A percentile compares a stretch with the other conserved stretches of the same genome.
These are phyloP conservation scores for Colletotrichum sp. DNA, from an alignment of 2,329 filamentous ascomycete genomes.

Conservation along the genomic window DNA sequence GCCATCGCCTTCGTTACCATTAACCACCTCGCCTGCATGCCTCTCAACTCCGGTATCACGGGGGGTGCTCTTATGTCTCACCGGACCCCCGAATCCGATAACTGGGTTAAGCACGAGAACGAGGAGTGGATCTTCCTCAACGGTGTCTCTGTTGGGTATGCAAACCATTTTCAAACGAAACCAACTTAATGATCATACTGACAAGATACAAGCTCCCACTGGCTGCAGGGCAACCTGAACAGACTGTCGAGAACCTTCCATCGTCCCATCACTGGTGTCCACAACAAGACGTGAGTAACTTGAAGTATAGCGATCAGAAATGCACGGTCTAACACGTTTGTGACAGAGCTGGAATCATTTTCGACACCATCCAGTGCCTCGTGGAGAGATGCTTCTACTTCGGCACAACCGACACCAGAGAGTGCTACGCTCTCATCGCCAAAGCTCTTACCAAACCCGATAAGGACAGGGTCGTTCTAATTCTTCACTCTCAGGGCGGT, in stretches of 20 bases:
- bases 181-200: neutral
- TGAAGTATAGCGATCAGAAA: fast-evolving
- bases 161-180: neutral
- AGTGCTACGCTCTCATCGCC: conserved; percentile 67
- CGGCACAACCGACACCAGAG: conserved; percentile 69
- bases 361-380: conserved; percentile 79
- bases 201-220: neutral
- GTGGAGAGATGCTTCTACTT: conserved; percentile 78
- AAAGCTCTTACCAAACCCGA: conserved; percentile 59
- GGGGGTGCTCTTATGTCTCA: neutral
- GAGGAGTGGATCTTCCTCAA: neutral
- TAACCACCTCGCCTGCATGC: neutral
- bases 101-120: neutral
- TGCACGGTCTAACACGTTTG: fast-evolving
- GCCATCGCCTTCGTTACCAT: neutral
- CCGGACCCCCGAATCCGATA: neutral
- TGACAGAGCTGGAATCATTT: conserved; percentile 53
- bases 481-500: conserved; percentile 79
- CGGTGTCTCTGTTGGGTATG: neutral
- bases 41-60: neutral
- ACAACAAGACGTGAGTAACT: neutral
- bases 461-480: conserved; percentile 60
- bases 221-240: neutral
- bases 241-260: neutral
- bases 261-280: neutral